phyloP scores from a whole-genome alignment of 2,329 filamentous ascomycete genomes.

The Trichoderma aggressivum region DNA sequence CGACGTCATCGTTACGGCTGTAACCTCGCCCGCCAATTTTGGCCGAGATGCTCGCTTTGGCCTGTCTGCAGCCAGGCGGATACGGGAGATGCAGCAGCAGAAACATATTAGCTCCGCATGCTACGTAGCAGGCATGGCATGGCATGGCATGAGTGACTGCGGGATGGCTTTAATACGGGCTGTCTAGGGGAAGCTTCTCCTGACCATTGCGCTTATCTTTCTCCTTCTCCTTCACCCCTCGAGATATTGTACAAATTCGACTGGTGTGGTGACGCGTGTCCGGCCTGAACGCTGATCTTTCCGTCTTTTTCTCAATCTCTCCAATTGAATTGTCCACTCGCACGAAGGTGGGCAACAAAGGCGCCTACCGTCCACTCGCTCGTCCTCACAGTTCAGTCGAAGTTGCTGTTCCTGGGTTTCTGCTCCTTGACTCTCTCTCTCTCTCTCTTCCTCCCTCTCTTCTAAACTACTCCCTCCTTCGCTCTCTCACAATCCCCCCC shows the following conservation, averaged over 20 bases:
- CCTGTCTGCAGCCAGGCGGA: conserved; percentile 7
- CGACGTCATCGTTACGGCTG: conserved; percentile 18
- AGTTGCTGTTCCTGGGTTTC: not conserved
- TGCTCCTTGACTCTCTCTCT: not conserved
- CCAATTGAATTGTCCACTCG: not conserved
- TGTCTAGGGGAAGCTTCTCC: conserved; percentile 7
- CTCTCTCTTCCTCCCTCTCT: not conserved
- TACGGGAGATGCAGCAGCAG: not conserved
- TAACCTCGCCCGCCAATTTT: conserved; percentile 12
- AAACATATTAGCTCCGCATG: not conserved
- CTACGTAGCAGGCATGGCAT: conserved; percentile 13
- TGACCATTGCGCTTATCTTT: conserved; percentile 6
- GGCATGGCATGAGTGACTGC: not conserved
- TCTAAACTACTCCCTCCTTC: not conserved
- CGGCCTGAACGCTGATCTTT: not conserved
- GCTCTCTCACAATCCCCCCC: not conserved
- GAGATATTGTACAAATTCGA: not conserved
- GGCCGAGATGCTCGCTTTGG: conserved; percentile 10
- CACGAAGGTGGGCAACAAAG: conserved; percentile 7
- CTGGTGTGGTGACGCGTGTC: conserved; percentile 7
- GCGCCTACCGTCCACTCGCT: conserved; percentile 17
- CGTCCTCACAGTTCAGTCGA: not conserved
- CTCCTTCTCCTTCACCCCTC: not conserved
- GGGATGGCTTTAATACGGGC: not conserved
- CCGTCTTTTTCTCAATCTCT: not conserved